Evolutionary conservation across 192 early-diverging fungal species (phyloP).

Genomic region (Rhizoclosmatium sp.): DNA sequence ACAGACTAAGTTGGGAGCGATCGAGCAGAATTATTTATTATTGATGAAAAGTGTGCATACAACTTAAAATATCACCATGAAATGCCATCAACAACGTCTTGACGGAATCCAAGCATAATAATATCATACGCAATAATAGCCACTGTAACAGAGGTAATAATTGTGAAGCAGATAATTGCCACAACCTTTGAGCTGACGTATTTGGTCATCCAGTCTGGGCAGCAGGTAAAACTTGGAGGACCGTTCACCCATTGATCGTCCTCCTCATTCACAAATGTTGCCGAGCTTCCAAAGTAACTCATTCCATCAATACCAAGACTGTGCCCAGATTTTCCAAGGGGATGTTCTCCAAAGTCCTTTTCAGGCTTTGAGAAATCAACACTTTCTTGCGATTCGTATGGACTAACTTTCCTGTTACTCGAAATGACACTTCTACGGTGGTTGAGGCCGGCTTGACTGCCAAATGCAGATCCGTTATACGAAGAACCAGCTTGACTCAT

Average conservation of each 20-base stretch:
- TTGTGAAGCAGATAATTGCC: conserved; percentile 36
- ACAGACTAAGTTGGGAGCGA: too few relatives aligned
- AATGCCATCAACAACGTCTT: conserved; percentile 41
- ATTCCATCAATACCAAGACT: conserved; percentile 34
- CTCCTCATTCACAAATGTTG: not conserved
- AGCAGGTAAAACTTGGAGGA: conserved; percentile 36
- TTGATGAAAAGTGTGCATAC: too few relatives aligned
- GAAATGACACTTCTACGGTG: not conserved
- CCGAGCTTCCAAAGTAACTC: not conserved
- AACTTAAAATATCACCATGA: too few relatives aligned
- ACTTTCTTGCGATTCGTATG: not conserved
- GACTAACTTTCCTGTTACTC: not conserved
- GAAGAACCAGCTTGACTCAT: not conserved
- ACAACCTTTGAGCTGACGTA: conserved; percentile 40
- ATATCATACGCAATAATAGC: conserved; percentile 64
- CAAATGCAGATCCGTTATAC: not conserved
- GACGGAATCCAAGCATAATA: conserved; percentile 53
- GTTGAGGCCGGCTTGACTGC: not conserved
- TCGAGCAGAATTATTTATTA: too few relatives aligned
- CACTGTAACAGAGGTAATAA: conserved; percentile 49
- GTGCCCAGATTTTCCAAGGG: conserved; percentile 12
- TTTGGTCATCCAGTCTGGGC: conserved; percentile 45
- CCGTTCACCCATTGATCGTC: conserved; percentile 37
- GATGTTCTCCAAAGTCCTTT: not conserved
- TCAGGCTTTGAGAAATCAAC: not conserved